A percentile compares a stretch with the other conserved stretches of the same genome.
Evolutionary conservation across 2,329 filamentous ascomycete species (phyloP).

Genomic region (Cladophialophora yegresii): DNA sequence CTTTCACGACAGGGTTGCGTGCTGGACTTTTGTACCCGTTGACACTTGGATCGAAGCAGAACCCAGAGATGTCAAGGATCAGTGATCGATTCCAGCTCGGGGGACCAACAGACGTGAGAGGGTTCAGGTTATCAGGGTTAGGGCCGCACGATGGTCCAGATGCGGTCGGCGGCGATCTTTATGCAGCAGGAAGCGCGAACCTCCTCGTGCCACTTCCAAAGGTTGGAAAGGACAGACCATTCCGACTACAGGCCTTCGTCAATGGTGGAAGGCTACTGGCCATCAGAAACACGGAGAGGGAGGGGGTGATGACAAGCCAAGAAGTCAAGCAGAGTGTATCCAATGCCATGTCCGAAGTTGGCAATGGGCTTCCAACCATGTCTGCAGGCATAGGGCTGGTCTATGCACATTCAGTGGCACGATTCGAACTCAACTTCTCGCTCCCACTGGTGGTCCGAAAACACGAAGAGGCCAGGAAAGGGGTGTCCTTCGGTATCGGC

Average conservation of each 20-base stretch:
- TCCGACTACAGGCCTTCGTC: constrained; percentile 85
- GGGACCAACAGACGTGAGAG: constrained; percentile 89
- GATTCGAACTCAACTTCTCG: constrained; percentile 95
- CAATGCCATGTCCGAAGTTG: constrained; percentile 68
- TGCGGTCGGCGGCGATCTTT: constrained; percentile 87
- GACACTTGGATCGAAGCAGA: constrained; percentile 58
- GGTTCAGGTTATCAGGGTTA: constrained; percentile 85
- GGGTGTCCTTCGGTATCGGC: constrained; percentile 90
- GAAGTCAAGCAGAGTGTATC: constrained; percentile 49
- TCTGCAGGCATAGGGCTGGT: constrained; percentile 88
- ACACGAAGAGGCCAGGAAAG: constrained; percentile 87
- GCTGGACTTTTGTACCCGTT: constrained; percentile 83
- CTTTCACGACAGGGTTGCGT: constrained; percentile 77
- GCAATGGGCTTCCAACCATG: constrained; percentile 75
- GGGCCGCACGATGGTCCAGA: constrained; percentile 85
- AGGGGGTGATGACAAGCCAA: constrained; percentile 52
- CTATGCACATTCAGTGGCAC: constrained; percentile 88
- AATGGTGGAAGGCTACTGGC: constrained; percentile 86
- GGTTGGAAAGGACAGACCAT: constrained; percentile 76
- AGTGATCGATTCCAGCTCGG: constrained; percentile 96
- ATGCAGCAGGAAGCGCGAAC: constrained; percentile 84
- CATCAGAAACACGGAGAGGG: constrained; percentile 60
- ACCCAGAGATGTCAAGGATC: constrained; percentile 70
- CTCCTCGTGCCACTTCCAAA: constrained; percentile 82
- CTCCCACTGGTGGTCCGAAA: constrained; percentile 77